Conservation (phyloP, 371 early-diverging fungal species). For the Lichtheimia ramosa region DNA sequence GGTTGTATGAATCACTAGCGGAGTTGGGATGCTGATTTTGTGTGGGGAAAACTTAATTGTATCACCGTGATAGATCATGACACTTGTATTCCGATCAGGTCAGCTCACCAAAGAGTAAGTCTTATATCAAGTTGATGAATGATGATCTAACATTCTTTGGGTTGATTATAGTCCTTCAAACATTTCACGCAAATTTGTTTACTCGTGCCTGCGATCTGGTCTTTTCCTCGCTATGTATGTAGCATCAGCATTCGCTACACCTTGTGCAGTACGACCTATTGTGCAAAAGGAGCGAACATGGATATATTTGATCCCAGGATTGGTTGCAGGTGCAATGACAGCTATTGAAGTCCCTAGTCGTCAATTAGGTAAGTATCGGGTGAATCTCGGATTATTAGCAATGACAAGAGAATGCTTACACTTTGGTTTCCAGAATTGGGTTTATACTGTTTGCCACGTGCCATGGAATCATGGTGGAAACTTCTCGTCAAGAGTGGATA, state of each 20-base stretch:
- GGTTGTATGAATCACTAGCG: neutral
- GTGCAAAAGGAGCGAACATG: slow-evolving; percentile 54
- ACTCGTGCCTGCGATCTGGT: slow-evolving; percentile 67
- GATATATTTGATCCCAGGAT: slow-evolving; percentile 65
- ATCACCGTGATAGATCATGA: slow-evolving; percentile 47
- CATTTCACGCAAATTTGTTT: slow-evolving; percentile 39
- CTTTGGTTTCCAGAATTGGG: slow-evolving; percentile 60
- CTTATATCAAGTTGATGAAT: neutral
- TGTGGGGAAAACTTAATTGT: slow-evolving; percentile 3
- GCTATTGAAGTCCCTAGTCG: slow-evolving; percentile 78
- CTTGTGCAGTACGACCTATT: slow-evolving; percentile 65
- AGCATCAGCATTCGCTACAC: slow-evolving; percentile 57
- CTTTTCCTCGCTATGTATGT: slow-evolving; percentile 76
- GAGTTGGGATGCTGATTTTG: slow-evolving; percentile 1
- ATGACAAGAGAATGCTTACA: too few relatives aligned
- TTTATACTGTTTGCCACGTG: slow-evolving; percentile 81
- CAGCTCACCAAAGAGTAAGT: slow-evolving; percentile 48
- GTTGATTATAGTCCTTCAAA: slow-evolving; percentile 26
- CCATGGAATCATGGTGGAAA: slow-evolving; percentile 75
- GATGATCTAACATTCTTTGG: too few relatives aligned
- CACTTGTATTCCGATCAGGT: slow-evolving; percentile 50
- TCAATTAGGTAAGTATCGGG: slow-evolving; percentile 44
- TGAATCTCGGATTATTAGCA: too few relatives aligned
- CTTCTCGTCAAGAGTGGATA: slow-evolving; percentile 45
- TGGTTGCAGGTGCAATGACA: slow-evolving; percentile 67